Conservation (phyloP, 495 filamentous ascomycete genomes). For the Daldinia loculata region DNA sequence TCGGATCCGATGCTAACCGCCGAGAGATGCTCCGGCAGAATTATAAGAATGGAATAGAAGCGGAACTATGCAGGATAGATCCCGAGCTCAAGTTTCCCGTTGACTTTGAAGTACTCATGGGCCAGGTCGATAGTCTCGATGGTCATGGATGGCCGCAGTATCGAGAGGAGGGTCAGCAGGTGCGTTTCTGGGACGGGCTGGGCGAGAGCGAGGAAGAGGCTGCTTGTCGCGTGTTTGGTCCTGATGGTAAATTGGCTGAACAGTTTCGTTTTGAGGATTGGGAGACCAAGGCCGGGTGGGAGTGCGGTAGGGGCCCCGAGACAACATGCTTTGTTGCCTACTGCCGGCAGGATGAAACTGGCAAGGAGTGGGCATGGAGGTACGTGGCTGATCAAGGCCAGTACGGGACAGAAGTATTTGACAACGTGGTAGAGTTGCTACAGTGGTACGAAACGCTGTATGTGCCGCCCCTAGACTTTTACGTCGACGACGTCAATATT, state of each 20-base stretch:
- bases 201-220: conserved; percentile 2
- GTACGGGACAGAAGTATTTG: conserved; percentile 17
- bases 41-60: conserved; percentile 5
- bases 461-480: background rate
- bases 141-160: conserved; percentile 26
- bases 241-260: background rate
- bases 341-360: conserved; percentile 14
- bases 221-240: background rate
- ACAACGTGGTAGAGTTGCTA: conserved; percentile 20
- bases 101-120: conserved; percentile 13
- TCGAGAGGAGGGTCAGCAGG: conserved; percentile 14
- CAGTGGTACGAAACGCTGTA: conserved; percentile 20
- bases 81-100: background rate
- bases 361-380: conserved; percentile 13
- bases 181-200: conserved; percentile 22
- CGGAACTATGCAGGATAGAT: background rate
- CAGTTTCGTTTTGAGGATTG: background rate
- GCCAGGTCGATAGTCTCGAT: conserved; percentile 7
- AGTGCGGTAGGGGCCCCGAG: conserved; percentile 22
- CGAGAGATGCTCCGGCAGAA: background rate
- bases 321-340: conserved; percentile 14
- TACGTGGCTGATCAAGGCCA: conserved; percentile 20
- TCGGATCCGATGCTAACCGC: background rate
- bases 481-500: background rate
- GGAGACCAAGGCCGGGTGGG: conserved; percentile 12